Conservation (phyloP, 805 yeast species). For the Myxozyma lipomycoides region DNA sequence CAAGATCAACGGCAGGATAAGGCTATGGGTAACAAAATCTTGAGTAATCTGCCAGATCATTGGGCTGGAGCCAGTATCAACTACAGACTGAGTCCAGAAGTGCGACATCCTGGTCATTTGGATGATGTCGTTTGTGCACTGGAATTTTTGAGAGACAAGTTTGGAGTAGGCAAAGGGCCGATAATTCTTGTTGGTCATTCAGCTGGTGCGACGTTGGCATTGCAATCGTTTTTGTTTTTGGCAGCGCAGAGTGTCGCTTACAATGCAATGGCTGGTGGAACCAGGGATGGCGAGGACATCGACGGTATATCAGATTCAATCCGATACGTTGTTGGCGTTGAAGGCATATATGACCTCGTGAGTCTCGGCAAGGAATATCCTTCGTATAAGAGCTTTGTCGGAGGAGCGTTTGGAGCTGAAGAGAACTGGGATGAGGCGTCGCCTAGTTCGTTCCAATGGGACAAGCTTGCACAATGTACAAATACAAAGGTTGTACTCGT, state of each 20-base stretch:
- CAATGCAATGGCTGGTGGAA: background rate
- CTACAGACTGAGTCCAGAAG: slow-evolving; percentile 34
- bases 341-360: slow-evolving; percentile 60
- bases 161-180: slow-evolving; percentile 7
- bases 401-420: slow-evolving; percentile 49
- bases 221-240: slow-evolving; percentile 42
- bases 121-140: slow-evolving; percentile 50
- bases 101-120: slow-evolving; percentile 55
- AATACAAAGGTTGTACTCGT: slow-evolving; percentile 39
- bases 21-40: slow-evolving; percentile 47
- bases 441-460: slow-evolving; percentile 11
- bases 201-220: slow-evolving; percentile 62
- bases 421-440: slow-evolving; percentile 25
- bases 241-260: slow-evolving; percentile 5
- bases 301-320: background rate
- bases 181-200: slow-evolving; percentile 59
- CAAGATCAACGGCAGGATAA: slow-evolving; percentile 58
- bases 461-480: background rate
- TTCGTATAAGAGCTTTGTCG: slow-evolving; percentile 49
- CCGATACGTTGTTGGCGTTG: slow-evolving; percentile 42
- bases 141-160: slow-evolving; percentile 22
- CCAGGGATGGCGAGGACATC: background rate
- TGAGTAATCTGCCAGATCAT: slow-evolving; percentile 4
- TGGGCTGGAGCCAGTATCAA: slow-evolving; percentile 30
- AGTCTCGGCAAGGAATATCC: slow-evolving; percentile 58